These are phyloP conservation scores for Macrolepiota dolichaula DNA, from an alignment of 768 basidiomycete species.

Conservation along the genomic window DNA sequence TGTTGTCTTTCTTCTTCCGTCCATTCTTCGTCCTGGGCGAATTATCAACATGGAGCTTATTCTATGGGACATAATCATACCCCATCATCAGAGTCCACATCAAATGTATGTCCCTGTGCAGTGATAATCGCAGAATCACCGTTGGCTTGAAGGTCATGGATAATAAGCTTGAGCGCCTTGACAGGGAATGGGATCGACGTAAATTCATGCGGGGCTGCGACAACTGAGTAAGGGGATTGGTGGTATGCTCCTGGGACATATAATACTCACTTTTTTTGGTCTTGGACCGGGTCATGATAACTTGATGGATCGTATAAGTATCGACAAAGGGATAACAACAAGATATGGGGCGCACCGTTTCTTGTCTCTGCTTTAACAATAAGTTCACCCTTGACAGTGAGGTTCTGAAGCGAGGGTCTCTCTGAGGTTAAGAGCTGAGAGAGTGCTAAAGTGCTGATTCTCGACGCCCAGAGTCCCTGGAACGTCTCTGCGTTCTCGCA, in stretches of 20 bases:
- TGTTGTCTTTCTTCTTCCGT: conserved; percentile 76
- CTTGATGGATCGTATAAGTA: conserved; percentile 40
- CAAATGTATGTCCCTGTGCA: conserved; percentile 46
- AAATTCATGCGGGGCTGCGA: conserved; percentile 80
- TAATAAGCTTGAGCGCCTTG: conserved; percentile 86
- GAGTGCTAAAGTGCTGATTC: conserved; percentile 82
- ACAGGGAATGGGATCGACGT: conserved; percentile 84
- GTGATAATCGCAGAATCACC: conserved; percentile 70
- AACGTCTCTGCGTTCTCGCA: conserved; percentile 93
- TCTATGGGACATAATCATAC: conserved; percentile 29
- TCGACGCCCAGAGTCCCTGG: conserved; percentile 91
- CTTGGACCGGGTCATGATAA: conserved; percentile 94
- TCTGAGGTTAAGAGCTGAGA: conserved; percentile 67
- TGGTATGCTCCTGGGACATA: conserved; percentile 4
- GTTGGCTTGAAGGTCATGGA: conserved; percentile 79
- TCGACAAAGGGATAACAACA: conserved; percentile 10
- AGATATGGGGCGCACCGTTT: conserved; percentile 61
- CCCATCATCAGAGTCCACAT: conserved; percentile 75
- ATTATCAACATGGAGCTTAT: not conserved
- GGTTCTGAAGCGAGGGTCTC: conserved; percentile 59
- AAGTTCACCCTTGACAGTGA: conserved; percentile 89
- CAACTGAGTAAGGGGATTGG: conserved; percentile 11
- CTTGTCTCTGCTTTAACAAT: conserved; percentile 78
- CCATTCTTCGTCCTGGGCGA: conserved; percentile 83
- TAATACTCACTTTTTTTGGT: conserved; percentile 73